phyloP scores from a whole-genome alignment of 139 green algal species.

The Chlorella vulgaris region DNA sequence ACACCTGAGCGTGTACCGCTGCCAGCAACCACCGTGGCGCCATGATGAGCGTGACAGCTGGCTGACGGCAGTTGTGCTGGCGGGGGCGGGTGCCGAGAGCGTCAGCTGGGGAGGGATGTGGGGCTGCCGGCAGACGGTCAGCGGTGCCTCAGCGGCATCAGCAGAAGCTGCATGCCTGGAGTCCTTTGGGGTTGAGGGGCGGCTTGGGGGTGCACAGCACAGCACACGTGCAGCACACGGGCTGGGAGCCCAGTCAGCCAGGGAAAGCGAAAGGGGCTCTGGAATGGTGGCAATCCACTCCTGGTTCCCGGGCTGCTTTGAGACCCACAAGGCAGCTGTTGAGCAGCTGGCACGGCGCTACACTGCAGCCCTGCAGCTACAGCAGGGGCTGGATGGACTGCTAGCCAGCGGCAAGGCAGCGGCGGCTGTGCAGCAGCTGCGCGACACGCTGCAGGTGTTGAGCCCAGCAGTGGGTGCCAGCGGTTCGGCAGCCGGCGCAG shows the following conservation, averaged over 20 bases:
- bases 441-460: background rate
- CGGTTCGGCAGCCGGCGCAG: too few species aligned
- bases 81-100: background rate
- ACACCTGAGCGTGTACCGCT: conserved; percentile 30
- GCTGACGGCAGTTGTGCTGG: conserved; percentile 29
- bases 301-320: background rate
- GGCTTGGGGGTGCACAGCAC: background rate
- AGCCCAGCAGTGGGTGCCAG: background rate
- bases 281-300: background rate
- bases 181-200: background rate
- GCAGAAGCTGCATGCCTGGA: background rate
- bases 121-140: background rate
- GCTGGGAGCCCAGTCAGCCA: too few species aligned
- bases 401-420: background rate
- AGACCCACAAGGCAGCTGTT: background rate
- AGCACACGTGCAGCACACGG: background rate
- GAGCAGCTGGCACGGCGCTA: background rate
- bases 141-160: background rate
- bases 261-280: too few species aligned
- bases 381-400: background rate
- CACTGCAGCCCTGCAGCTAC: conserved; percentile 9
- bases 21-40: conserved; percentile 39
- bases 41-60: conserved; percentile 34
- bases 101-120: conserved; percentile 22
- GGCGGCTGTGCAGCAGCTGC: background rate